These are phyloP conservation scores for Lepidopterella palustris DNA, from an alignment of 495 filamentous ascomycete species.

Conservation along the genomic window DNA sequence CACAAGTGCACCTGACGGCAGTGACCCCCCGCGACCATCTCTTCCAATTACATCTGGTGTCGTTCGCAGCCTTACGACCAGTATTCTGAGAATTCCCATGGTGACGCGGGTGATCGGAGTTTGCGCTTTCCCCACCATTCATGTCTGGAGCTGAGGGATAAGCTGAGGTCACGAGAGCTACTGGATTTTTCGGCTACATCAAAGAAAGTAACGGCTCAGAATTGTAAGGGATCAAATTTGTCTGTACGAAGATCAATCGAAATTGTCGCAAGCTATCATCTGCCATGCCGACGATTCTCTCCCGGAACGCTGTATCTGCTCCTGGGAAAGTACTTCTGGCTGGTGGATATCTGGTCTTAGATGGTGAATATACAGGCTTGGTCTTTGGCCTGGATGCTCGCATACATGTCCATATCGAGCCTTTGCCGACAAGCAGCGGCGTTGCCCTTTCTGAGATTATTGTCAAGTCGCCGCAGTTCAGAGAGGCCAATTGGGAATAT, in stretches of 20 bases:
- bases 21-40: too few species aligned
- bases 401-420: conserved; percentile 75
- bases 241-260: conserved; percentile 1
- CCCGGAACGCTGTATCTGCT: conserved; percentile 67
- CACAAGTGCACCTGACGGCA: too few species aligned
- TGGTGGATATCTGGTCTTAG: conserved; percentile 91
- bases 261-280: not conserved
- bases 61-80: not conserved
- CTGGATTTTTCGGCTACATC: not conserved
- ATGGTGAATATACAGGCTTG: conserved; percentile 77
- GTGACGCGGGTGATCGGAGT: not conserved
- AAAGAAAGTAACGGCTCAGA: not conserved
- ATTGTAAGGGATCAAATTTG: not conserved
- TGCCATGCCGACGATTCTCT: not conserved
- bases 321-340: conserved; percentile 94
- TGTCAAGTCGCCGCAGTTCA: conserved; percentile 87
- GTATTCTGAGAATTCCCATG: not conserved
- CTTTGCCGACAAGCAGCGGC: conserved; percentile 48
- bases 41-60: too few species aligned
- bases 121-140: not conserved
- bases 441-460: conserved; percentile 61
- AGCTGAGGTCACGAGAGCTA: conserved; percentile 3
- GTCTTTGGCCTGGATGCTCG: conserved; percentile 93
- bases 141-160: not conserved
- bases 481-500: conserved; percentile 80